Base-by-base conservation (phyloP, 148 eudicot genomes). In the Rhododendron simsii region DNA sequence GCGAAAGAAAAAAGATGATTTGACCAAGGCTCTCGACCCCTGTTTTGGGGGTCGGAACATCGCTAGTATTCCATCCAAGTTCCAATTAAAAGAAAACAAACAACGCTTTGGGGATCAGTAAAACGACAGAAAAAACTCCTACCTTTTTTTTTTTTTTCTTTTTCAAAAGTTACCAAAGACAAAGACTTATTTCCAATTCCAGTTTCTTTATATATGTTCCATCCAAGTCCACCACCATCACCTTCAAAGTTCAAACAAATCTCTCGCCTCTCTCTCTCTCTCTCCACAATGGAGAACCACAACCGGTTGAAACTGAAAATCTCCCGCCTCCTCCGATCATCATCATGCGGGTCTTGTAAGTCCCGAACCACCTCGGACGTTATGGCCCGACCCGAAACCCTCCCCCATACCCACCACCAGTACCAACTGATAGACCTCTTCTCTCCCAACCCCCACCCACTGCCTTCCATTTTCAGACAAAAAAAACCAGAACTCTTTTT, bases 291-390 rank as follows among this genome's bases (percentile, higher is more conserved):
- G 95, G 95, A 91, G 83, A 89, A 88, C 41, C 84, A 81, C 13
- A 86, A 59, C 84, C 80, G 51, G 80, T 59, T 89, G 85, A 93
- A 90, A 67, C 87, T 87, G 1, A 86, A 84, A 88, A 44, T 93
- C 80, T 81, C 93, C 11, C 90, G 86, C 79, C 78, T 93, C 81
- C 90, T 93, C 84, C 84, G 91, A 47, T 89, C 91, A 45, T 89
- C 91, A 39, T 88, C 91, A 2, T 82, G 85, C 26, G 48, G 61
- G 5, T 80, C 92, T 18, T 93, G 95, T 87, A 87, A 86, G 80
- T 81, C 91, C 12, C 91, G 90, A 55, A 61, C 86, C 84, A 77
- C 88, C 75, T 87, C 91, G 48, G 88, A 93, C 78, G 92, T 91
- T 1, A 35, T 85, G 55, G 91, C 88, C 18, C 90, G 85, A 61